These are phyloP conservation scores for Brettanomyces bruxellensis DNA, from an alignment of 805 yeast species.

Conservation along the genomic window DNA sequence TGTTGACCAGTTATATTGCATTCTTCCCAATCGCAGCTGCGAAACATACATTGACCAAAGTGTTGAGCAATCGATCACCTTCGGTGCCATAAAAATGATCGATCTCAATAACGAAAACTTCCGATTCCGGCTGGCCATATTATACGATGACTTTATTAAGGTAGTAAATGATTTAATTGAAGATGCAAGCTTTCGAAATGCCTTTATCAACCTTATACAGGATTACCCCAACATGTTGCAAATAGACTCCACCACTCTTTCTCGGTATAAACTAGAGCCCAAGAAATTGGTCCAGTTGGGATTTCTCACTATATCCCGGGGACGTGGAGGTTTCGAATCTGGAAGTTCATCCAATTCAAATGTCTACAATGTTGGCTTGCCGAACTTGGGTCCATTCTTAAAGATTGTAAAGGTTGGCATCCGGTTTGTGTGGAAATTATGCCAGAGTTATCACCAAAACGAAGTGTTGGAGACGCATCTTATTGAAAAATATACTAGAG, in stretches of 20 bases:
- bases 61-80: constrained; percentile 28
- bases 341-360: constrained; percentile 16
- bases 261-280: constrained; percentile 16
- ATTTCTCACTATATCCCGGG: constrained; percentile 24
- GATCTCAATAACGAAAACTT: constrained; percentile 10
- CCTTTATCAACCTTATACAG: constrained; percentile 10
- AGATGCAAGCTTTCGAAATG: constrained; percentile 3
- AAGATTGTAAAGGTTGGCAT: constrained; percentile 36
- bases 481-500: constrained; percentile 35
- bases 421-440: constrained; percentile 31
- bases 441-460: constrained; percentile 29
- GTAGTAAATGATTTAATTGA: constrained; percentile 4
- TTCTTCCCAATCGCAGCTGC: constrained; percentile 27
- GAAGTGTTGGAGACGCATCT: constrained; percentile 36
- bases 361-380: constrained; percentile 35
- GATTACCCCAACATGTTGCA: constrained; percentile 15
- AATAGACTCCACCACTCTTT: constrained; percentile 17
- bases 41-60: constrained; percentile 45
- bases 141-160: constrained; percentile 13
- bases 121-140: constrained; percentile 16
- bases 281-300: constrained; percentile 31
- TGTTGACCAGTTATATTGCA: constrained; percentile 39
- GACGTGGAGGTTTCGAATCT: constrained; percentile 11
- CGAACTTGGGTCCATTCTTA: constrained; percentile 41
- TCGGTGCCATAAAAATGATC: constrained; percentile 27